Evolutionary conservation across 148 eudicot species (phyloP).

Genomic region (Diospyros kaki): DNA sequence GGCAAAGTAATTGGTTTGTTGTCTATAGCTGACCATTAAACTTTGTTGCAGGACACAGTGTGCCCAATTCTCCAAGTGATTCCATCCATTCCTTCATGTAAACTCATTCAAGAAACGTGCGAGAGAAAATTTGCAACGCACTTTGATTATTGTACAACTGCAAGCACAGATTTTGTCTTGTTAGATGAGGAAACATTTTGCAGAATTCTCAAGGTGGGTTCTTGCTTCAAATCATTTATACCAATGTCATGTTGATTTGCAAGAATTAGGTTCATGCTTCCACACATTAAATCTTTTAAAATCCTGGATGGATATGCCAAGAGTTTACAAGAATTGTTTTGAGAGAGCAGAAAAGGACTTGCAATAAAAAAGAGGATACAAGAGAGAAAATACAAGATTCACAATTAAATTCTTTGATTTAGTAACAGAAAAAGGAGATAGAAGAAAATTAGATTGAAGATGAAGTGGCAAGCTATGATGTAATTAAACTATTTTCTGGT

Average conservation of each 20-base stretch:
- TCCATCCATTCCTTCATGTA: slow-evolving; percentile 72
- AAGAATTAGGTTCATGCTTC: slow-evolving; percentile 23
- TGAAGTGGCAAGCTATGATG: neutral
- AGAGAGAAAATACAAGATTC: neutral
- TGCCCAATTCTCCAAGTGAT: slow-evolving; percentile 78
- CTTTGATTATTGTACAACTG: slow-evolving; percentile 87
- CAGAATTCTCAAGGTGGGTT: slow-evolving; percentile 89
- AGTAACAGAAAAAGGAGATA: neutral
- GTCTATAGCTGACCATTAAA: slow-evolving; percentile 53
- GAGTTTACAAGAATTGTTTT: neutral
- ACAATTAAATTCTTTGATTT: neutral
- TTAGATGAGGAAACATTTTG: slow-evolving; percentile 79
- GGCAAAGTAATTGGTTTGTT: slow-evolving; percentile 49
- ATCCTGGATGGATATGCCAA: neutral
- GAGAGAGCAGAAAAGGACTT: neutral
- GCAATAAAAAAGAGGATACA: too few relatives aligned
- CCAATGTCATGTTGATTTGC: slow-evolving; percentile 15
- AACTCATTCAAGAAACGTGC: slow-evolving; percentile 83
- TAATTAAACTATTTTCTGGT: neutral
- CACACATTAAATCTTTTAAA: neutral
- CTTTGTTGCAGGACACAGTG: slow-evolving; percentile 93
- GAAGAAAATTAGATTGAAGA: neutral
- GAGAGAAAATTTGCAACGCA: slow-evolving; percentile 83
- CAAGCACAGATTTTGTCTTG: slow-evolving; percentile 70
- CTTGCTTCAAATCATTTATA: slow-evolving; percentile 18